Conservation (phyloP, 2,329 filamentous ascomycete genomes). For the Colletotrichum sojae region DNA sequence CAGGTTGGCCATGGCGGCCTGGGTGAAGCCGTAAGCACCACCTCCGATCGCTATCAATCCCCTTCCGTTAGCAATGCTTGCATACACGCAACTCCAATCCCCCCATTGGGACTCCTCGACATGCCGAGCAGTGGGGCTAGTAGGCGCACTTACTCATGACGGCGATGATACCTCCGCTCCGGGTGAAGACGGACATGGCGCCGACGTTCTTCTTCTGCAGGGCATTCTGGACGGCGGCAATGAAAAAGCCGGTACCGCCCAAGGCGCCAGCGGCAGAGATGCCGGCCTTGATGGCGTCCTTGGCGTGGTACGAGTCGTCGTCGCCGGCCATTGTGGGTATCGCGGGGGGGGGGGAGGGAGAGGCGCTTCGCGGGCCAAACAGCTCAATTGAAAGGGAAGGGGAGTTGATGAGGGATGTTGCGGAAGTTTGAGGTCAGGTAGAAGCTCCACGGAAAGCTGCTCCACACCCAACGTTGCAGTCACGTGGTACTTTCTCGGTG, state of each 20-base stretch:
- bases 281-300: constrained; percentile 80
- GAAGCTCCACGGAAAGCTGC: constrained; percentile 38
- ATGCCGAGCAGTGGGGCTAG: no score
- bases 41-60: constrained; percentile 74
- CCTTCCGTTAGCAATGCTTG: constrained; percentile 3
- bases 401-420: constrained; percentile 38
- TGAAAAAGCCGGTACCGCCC: constrained; percentile 77
- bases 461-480: constrained; percentile 9
- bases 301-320: constrained; percentile 74
- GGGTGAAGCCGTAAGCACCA: constrained; percentile 83
- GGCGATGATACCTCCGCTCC: constrained; percentile 80
- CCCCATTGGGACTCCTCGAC: no score
- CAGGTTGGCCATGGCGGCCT: constrained; percentile 84
- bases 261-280: constrained; percentile 76
- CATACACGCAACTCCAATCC: no score
- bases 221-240: constrained; percentile 88
- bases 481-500: constrained; percentile 25
- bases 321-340: constrained; percentile 44
- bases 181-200: constrained; percentile 83
- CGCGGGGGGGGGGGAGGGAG: constrained; percentile 23
- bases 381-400: constrained; percentile 37
- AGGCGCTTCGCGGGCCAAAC: constrained; percentile 34
- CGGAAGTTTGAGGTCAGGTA: constrained; percentile 42
- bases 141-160: constrained; percentile 33
- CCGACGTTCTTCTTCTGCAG: constrained; percentile 87